phyloP scores from a whole-genome alignment of 495 filamentous ascomycete species.

The Choiromyces venosus region DNA sequence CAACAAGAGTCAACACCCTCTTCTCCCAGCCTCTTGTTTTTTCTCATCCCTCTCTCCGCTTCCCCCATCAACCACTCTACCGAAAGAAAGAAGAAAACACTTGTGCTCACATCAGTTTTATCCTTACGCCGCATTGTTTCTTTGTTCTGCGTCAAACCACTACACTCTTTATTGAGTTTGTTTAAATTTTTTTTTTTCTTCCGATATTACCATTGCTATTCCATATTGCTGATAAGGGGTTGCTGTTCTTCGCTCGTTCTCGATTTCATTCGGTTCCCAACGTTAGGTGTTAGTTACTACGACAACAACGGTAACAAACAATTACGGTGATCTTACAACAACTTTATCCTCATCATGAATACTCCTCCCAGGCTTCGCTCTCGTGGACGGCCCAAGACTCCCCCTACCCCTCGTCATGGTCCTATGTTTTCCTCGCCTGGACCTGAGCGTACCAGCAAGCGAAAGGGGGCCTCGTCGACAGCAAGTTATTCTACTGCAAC shows the following conservation, averaged over 20 bases:
- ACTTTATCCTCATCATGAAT: conserved; percentile 38
- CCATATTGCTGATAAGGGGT: conserved; percentile 15
- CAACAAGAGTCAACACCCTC: background rate
- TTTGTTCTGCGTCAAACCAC: background rate
- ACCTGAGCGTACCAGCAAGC: conserved; percentile 17
- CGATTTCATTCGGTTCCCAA: conserved; percentile 26
- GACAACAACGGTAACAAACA: conserved; percentile 9
- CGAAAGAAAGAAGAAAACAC: background rate
- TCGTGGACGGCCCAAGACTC: conserved; percentile 44
- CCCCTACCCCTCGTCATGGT: conserved; percentile 38
- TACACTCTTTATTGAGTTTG: conserved; percentile 5
- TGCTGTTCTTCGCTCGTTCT: conserved; percentile 16
- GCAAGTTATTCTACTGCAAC: conserved; percentile 41
- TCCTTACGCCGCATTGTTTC: conserved; percentile 15
- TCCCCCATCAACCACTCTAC: background rate
- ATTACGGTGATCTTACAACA: conserved; percentile 7
- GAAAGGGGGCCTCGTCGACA: conserved; percentile 28
- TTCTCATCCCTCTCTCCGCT: conserved; percentile 6
- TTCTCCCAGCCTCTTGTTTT: conserved; percentile 17
- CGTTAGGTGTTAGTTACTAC: conserved; percentile 14
- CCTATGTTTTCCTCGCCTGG: conserved; percentile 41
- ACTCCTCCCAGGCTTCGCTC: conserved; percentile 45
- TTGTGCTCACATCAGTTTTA: background rate
- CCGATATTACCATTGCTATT: background rate
- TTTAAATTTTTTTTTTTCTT: background rate